phyloP scores from a whole-genome alignment of 31 red algal genomes.

The Odonthalia washingtoniensis region DNA sequence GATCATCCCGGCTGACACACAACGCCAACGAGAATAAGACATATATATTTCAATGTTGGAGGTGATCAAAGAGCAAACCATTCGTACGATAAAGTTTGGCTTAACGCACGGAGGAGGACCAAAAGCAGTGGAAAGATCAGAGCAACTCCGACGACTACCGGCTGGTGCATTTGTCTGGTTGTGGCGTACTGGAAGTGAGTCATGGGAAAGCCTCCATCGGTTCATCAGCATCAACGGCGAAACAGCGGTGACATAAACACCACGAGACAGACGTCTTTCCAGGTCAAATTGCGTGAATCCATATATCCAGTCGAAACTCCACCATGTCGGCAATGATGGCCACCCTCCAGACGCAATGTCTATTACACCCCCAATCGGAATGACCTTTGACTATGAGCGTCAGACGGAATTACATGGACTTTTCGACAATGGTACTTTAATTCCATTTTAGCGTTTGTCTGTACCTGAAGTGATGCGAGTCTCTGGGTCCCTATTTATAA shows the following conservation, averaged over 20 bases:
- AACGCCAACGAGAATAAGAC: too few relatives aligned
- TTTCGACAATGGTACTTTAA: slow-evolving; percentile 38
- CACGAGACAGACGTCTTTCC: background rate
- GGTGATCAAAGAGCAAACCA: too few relatives aligned
- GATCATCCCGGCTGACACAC: too few relatives aligned
- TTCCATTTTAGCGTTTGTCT: background rate
- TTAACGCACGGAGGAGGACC: too few relatives aligned
- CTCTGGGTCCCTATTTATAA: slow-evolving; percentile 19
- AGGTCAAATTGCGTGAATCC: background rate
- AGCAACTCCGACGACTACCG: background rate
- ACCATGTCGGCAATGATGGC: background rate
- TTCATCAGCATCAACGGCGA: too few relatives aligned
- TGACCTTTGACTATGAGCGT: background rate
- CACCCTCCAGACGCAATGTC: background rate
- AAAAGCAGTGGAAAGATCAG: background rate
- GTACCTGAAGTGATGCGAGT: slow-evolving; percentile 14
- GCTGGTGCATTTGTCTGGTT: background rate
- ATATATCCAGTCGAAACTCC: background rate
- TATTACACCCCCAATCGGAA: background rate
- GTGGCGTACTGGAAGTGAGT: background rate
- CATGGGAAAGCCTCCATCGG: background rate
- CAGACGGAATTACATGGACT: slow-evolving; percentile 18
- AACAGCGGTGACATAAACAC: background rate
- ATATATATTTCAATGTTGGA: too few relatives aligned
- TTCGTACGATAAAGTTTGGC: too few relatives aligned